phyloP scores from a whole-genome alignment of 23 red algal species.

The Gracilaria vermiculophylla region DNA sequence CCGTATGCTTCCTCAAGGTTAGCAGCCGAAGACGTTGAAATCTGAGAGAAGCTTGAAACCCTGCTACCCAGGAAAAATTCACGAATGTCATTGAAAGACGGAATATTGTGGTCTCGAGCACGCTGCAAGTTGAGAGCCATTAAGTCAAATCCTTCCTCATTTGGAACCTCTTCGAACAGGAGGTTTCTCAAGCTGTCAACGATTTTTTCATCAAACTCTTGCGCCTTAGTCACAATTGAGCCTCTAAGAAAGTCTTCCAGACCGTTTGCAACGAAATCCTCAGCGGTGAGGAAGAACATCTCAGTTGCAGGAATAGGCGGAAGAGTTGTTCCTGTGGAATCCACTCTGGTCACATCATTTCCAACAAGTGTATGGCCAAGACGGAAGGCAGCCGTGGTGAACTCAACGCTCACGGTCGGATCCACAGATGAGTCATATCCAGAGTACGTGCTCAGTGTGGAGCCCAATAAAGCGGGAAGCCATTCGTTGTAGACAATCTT shows the following conservation, averaged over 20 bases:
- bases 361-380: constrained; percentile 56
- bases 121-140: constrained; percentile 58
- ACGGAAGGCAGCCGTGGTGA: constrained; percentile 41
- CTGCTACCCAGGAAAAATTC: not conserved
- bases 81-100: constrained; percentile 15
- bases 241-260: constrained; percentile 19
- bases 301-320: not conserved
- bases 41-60: constrained; percentile 10
- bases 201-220: constrained; percentile 33
- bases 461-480: constrained; percentile 23
- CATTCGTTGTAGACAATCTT: constrained; percentile 65
- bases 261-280: not conserved
- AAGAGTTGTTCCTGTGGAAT: not conserved
- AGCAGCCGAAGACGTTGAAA: not conserved
- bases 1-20: constrained; percentile 20
- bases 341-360: constrained; percentile 6
- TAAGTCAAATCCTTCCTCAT: constrained; percentile 22
- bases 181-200: constrained; percentile 31
- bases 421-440: constrained; percentile 16
- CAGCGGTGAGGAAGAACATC: not conserved
- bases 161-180: constrained; percentile 14
- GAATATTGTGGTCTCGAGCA: constrained; percentile 14
- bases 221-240: not conserved
- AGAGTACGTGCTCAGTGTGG: constrained; percentile 1
- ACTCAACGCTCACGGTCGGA: constrained; percentile 33